Evolutionary conservation across 257 asterid genomes (phyloP).

Genomic region (Capsicum chinense): DNA sequence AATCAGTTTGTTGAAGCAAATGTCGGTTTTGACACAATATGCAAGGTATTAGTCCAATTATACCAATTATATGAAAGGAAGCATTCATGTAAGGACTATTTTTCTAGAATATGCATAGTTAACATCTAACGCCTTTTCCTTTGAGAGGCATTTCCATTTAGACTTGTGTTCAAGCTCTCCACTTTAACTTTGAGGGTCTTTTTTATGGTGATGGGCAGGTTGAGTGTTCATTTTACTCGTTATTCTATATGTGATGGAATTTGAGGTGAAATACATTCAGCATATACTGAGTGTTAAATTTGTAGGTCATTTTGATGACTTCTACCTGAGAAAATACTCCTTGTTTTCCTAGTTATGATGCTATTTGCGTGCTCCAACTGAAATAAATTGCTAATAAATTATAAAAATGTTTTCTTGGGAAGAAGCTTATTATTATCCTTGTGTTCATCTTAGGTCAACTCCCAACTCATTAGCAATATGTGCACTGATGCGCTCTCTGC

Average conservation of each 20-base stretch:
- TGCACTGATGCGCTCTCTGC: conserved; percentile 98
- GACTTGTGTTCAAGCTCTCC: background rate
- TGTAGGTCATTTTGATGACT: conserved; percentile 19
- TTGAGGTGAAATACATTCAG: conserved; percentile 25
- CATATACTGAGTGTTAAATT: background rate
- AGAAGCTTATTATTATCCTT: conserved; percentile 17
- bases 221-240: background rate
- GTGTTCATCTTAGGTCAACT: conserved; percentile 70
- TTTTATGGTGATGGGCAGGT: background rate
- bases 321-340: background rate
- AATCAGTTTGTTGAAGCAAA: conserved; percentile 58
- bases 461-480: conserved; percentile 97
- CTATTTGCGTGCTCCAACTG: background rate
- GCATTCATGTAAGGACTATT: background rate
- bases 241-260: background rate
- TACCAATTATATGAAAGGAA: conserved; percentile 5
- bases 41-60: conserved; percentile 47
- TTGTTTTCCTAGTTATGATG: background rate
- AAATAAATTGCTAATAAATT: background rate
- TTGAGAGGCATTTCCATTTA: background rate
- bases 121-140: conserved; percentile 5
- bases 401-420: background rate
- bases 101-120: background rate
- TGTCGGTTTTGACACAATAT: conserved; percentile 66
- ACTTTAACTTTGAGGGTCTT: conserved; percentile 13